Percentiles rank a stretch among this genome's conserved stretches.
These are phyloP conservation scores for Aspergillus vadensis DNA, from an alignment of 2,329 filamentous ascomycete genomes.

Conservation along the genomic window DNA sequence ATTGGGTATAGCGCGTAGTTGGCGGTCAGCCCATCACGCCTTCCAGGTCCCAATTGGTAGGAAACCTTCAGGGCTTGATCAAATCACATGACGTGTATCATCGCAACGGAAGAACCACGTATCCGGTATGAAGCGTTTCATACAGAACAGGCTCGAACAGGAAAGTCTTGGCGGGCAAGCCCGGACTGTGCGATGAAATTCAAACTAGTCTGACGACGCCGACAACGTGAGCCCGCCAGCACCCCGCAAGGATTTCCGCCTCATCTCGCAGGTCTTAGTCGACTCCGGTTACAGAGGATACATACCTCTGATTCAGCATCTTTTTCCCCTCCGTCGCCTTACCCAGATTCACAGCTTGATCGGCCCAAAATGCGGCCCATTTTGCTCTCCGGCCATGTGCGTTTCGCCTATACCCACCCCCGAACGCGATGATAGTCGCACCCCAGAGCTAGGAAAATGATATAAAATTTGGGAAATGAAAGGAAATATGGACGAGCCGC, in stretches of 20 bases:
- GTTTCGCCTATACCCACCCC: constrained; percentile 30
- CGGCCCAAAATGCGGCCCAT: constrained; percentile 85
- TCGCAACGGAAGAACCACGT: constrained; percentile 25
- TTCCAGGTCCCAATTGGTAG: neutral
- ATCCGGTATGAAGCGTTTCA: constrained; percentile 26
- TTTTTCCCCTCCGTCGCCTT: constrained; percentile 19
- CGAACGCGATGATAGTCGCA: constrained; percentile 2
- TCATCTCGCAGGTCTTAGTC: constrained; percentile 21
- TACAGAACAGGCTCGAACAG: constrained; percentile 25
- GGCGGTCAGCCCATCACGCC: constrained; percentile 5
- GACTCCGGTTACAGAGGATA: constrained; percentile 28
- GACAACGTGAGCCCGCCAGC: constrained; percentile 29
- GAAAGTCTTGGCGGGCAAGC: constrained; percentile 37
- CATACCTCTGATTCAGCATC: constrained; percentile 14
- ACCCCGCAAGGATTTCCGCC: constrained; percentile 32
- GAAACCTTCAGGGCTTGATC: constrained; percentile 24
- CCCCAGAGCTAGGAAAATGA: neutral
- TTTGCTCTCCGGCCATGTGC: constrained; percentile 86
- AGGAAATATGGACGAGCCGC: neutral
- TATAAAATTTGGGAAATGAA: neutral
- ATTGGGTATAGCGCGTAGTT: neutral
- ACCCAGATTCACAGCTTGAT: constrained; percentile 25
- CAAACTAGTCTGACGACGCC: constrained; percentile 34
- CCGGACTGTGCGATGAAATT: constrained; percentile 47
- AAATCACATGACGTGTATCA: constrained; percentile 25